Evolutionary conservation across 1,139 yeast genomes (phyloP), one percentile per base, ranked within the genome.

Genomic region (Taphrina confusa): DNA sequence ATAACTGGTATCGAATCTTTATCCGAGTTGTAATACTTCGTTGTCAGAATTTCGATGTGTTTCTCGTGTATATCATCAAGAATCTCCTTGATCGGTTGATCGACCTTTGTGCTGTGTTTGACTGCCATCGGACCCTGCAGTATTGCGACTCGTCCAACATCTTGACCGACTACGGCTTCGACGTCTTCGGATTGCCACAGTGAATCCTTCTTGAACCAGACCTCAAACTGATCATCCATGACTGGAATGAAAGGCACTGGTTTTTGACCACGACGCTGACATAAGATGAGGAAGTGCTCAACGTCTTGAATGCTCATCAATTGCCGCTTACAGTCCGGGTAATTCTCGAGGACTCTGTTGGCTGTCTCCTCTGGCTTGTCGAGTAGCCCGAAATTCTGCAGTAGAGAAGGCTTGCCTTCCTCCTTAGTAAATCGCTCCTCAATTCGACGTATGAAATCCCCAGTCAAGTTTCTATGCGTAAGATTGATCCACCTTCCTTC

Each of bases 81-180:
- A 68, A 92, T 90, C 55, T 85, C 87, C 74, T 87, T 85, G 72
- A 92, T 87, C 69, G 98, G 97, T 76, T 89, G 96, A 72, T 92
- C 83, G 63, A 87, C 94, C 72, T 81, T 80, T 69, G 80, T 87
- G 68, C 97, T 85, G 78, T 78, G 91, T 76, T 85, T 91, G 69
- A 96, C 97, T 68, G 98, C 95, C 69, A 94, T 98, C 56, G 99
- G 99, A 68, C 98, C 97, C 70, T 90, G 97, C 70, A 92, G 82
- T 68, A 92, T 90, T 85, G 98, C 94, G 22, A 97, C 91, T 80
- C 98, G 87, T 76, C 91, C 94, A 66, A 92, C 97, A 74, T 92
- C 99, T 71, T 86, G 91, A 68, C 81, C 98, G 66, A 88, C 92
- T 71, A 92, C 97, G 65, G 97, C 88, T 73, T 91, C 97, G 71